Base-by-base conservation (phyloP, 2,329 filamentous ascomycete genomes). In the Colletotrichum gigasporum region DNA sequence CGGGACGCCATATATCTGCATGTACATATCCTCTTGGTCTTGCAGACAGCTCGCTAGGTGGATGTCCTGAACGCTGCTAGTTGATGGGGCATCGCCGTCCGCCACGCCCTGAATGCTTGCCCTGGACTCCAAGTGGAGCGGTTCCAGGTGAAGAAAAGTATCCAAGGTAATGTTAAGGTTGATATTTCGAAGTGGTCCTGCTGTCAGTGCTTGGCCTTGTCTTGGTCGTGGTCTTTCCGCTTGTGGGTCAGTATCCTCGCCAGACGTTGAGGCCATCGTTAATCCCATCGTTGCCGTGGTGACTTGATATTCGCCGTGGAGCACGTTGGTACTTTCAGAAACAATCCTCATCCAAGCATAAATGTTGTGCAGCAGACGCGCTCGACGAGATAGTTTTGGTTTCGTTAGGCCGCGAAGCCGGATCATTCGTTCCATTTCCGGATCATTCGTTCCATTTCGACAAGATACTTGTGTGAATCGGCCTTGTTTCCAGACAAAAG, bases 261-360 rank as follows among this genome's bases (percentile, higher is more conserved):
- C 47, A 3, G 47, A 30, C 2, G 20, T 39, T 20, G 16, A 39
- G 8, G 20, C 35, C 11, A 16, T 18, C 7, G 10, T n/a, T 39
- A 6, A 39, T 39, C 12, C 24, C 16, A n/a, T n/a, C n/a, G n/a
- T n/a, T n/a, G n/a, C n/a, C n/a, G n/a, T 12, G 4, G 3, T 16
- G 16, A 30, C 8, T 32, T 18, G 51, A 24, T 14, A 16, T 16
- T 59, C 28, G 2, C 45, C 28, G 11, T 59, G 37, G 6, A 53
- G 30, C 2, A 51, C 48, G 2, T 53, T 52, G 4, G 47, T 59
- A n/a, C 47, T 59, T 44, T 59, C 47, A 4, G 47, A 59, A 2
- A 59, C 37, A 2, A 53, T 35, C 3, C 56, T 32, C 47, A 59
- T 59, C 45, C 47, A 59, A 0, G 47, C 56, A 10, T 59, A 59